Percentiles rank a stretch among this genome's conserved stretches.
Conservation (phyloP, 2,329 filamentous ascomycete genomes). For the Pyrenophora graminea region DNA sequence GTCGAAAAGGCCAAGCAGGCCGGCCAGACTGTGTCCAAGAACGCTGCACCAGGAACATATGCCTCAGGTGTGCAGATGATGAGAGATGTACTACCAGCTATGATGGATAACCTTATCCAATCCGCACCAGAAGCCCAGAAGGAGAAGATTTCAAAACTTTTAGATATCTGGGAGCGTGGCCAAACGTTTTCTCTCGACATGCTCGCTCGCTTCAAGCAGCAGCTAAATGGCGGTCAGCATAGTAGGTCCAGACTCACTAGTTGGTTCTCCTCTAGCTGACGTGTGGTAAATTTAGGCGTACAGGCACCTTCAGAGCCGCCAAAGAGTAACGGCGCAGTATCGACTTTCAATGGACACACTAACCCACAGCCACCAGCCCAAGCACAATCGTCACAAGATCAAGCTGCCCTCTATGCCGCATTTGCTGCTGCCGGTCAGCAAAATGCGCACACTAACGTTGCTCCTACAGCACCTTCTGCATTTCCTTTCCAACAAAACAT, state of each 20-base stretch:
- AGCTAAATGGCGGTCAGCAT: slow-evolving; percentile 65
- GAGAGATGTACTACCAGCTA: slow-evolving; percentile 86
- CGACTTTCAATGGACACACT: slow-evolving; percentile 30
- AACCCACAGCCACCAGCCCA: slow-evolving; percentile 31
- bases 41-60: slow-evolving; percentile 87
- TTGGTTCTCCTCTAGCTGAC: slow-evolving; percentile 17
- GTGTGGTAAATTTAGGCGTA: slow-evolving; percentile 17
- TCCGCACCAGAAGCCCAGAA: slow-evolving; percentile 92
- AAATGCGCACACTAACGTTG: slow-evolving; percentile 34
- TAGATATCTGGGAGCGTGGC: slow-evolving; percentile 98
- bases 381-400: slow-evolving; percentile 31
- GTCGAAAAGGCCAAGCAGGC: slow-evolving; percentile 89
- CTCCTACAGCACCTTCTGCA: slow-evolving; percentile 27
- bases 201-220: slow-evolving; percentile 82
- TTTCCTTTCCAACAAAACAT: slow-evolving; percentile 37
- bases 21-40: slow-evolving; percentile 76
- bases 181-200: slow-evolving; percentile 83
- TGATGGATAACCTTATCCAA: slow-evolving; percentile 95
- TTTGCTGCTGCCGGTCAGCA: slow-evolving; percentile 40
- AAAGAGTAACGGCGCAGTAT: slow-evolving; percentile 27
- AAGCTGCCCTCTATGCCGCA: slow-evolving; percentile 40
- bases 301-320: slow-evolving; percentile 36
- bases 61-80: slow-evolving; percentile 95
- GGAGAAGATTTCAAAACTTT: slow-evolving; percentile 90
- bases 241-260: slow-evolving; percentile 61